Evolutionary conservation across 768 basidiomycete species (phyloP).

Genomic region (Kwoniella heveanensis): DNA sequence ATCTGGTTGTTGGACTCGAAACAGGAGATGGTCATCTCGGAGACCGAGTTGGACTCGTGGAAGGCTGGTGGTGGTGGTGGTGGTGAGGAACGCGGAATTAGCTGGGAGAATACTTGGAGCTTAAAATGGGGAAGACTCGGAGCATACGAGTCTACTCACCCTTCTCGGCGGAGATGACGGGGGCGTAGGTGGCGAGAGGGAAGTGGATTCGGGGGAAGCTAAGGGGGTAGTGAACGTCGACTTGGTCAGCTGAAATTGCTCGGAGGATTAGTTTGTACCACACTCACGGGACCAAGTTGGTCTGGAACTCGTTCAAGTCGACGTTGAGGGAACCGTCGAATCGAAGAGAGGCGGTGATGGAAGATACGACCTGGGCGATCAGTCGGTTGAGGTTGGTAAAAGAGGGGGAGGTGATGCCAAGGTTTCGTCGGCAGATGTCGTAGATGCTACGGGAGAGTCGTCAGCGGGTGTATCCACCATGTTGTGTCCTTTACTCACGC

Average conservation of each 20-base stretch:
- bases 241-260: slow-evolving; percentile 5
- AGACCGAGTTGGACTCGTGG: slow-evolving; percentile 95
- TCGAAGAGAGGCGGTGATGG: slow-evolving; percentile 92
- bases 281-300: slow-evolving; percentile 92
- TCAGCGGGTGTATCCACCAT: background rate
- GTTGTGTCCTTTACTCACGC: slow-evolving; percentile 57
- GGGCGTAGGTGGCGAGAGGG: slow-evolving; percentile 94
- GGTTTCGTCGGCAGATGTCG: slow-evolving; percentile 97
- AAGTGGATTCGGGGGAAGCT: slow-evolving; percentile 99
- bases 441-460: slow-evolving; percentile 69
- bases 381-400: slow-evolving; percentile 93
- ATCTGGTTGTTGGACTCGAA: slow-evolving; percentile 97
- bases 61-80: slow-evolving; percentile 59
- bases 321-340: slow-evolving; percentile 98
- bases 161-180: slow-evolving; percentile 87
- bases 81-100: no score
- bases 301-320: slow-evolving; percentile 97
- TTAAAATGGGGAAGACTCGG: no score
- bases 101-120: no score
- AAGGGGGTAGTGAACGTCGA: slow-evolving; percentile 14
- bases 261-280: no score
- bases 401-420: slow-evolving; percentile 79
- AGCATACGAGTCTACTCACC: slow-evolving; percentile 24
- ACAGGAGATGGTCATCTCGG: slow-evolving; percentile 98
- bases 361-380: slow-evolving; percentile 98